These are phyloP conservation scores for Vaccinium macrocarpon DNA, from an alignment of 148 eudicot species.

Conservation along the genomic window DNA sequence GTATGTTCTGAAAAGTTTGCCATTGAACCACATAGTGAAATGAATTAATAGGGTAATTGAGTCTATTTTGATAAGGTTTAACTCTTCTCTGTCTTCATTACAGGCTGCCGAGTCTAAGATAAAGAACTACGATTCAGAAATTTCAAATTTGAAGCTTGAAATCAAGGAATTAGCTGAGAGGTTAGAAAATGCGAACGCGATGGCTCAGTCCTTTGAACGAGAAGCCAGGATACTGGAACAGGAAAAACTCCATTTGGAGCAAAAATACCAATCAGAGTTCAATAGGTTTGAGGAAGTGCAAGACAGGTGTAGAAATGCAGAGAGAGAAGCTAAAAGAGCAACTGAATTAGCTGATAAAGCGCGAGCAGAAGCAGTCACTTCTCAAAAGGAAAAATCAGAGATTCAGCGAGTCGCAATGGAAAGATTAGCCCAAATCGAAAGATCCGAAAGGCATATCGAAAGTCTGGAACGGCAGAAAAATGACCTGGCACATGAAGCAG, in stretches of 20 bases:
- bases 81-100: conserved; percentile 6
- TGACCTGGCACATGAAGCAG: conserved; percentile 52
- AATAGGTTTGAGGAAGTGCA: conserved; percentile 72
- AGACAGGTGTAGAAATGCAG: conserved; percentile 77
- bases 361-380: conserved; percentile 65
- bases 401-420: conserved; percentile 73
- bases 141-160: conserved; percentile 44
- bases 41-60: neutral
- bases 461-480: conserved; percentile 55
- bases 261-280: conserved; percentile 73
- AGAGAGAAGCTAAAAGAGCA: conserved; percentile 86
- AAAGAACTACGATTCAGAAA: conserved; percentile 52
- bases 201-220: conserved; percentile 70
- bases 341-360: conserved; percentile 79
- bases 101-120: conserved; percentile 83
- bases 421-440: conserved; percentile 72
- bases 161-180: conserved; percentile 55
- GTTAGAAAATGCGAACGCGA: conserved; percentile 51
- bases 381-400: conserved; percentile 71
- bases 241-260: conserved; percentile 70
- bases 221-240: conserved; percentile 79
- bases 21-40: neutral
- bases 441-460: conserved; percentile 72
- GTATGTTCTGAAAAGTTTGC: neutral
- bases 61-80: neutral